Percentiles rank a stretch among this genome's conserved stretches.
Conservation (phyloP, 768 basidiomycete genomes). For the Inosperma sp. region DNA sequence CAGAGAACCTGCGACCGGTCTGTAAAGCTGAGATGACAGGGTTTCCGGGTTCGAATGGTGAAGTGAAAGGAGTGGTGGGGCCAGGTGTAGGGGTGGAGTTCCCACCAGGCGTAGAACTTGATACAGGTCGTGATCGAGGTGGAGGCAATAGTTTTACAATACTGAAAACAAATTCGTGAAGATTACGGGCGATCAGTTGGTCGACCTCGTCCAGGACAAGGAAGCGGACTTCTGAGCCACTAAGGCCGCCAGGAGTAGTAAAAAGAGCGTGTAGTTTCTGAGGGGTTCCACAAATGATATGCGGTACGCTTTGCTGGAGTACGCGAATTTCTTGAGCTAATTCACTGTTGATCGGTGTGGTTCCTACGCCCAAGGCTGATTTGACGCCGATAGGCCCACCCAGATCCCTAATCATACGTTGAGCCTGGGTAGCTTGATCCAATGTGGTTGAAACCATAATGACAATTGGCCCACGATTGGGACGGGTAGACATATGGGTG, state of each 20-base stretch:
- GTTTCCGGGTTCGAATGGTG: slow-evolving; percentile 43
- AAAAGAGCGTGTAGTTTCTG: slow-evolving; percentile 94
- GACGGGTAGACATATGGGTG: slow-evolving; percentile 51
- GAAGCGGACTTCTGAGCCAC: slow-evolving; percentile 84
- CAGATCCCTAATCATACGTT: slow-evolving; percentile 90
- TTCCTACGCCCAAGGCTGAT: slow-evolving; percentile 83
- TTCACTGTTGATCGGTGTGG: slow-evolving; percentile 58
- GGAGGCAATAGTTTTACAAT: slow-evolving; percentile 92
- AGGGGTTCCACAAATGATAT: slow-evolving; percentile 95
- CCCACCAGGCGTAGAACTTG: slow-evolving; percentile 37
- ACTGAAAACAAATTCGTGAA: slow-evolving; percentile 92
- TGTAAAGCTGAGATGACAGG: slow-evolving; percentile 35
- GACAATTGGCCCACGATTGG: slow-evolving; percentile 76
- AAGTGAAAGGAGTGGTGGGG: slow-evolving; percentile 38
- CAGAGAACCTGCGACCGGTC: slow-evolving; percentile 55
- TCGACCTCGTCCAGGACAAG: slow-evolving; percentile 97
- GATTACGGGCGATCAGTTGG: slow-evolving; percentile 93
- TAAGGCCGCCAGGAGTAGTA: slow-evolving; percentile 68
- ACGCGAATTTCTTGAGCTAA: slow-evolving; percentile 73
- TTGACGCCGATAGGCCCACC: slow-evolving; percentile 91
- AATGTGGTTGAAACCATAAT: slow-evolving; percentile 97
- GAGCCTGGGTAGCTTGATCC: slow-evolving; percentile 97
- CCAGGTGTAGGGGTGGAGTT: slow-evolving; percentile 23
- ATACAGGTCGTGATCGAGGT: slow-evolving; percentile 66
- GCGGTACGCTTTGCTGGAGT: slow-evolving; percentile 88